Percentiles rank a stretch among this genome's conserved stretches.
These are phyloP conservation scores for Aaosphaeria arxii DNA, from an alignment of 2,329 filamentous ascomycete species.

Conservation along the genomic window DNA sequence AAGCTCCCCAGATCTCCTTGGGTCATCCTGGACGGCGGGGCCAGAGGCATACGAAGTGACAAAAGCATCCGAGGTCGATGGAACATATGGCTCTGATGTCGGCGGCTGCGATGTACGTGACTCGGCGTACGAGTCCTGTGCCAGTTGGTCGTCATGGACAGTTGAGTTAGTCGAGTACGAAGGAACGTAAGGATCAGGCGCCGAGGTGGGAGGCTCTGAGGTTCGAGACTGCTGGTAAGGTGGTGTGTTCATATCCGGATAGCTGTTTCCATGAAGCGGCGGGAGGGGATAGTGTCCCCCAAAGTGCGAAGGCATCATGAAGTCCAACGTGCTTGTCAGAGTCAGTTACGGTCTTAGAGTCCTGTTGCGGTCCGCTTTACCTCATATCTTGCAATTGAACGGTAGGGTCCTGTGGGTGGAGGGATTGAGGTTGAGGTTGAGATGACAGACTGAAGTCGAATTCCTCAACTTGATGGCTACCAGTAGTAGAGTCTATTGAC, in stretches of 20 bases:
- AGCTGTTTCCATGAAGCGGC: constrained; percentile 28
- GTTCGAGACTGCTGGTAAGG: constrained; percentile 20
- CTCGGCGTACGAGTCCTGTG: background rate
- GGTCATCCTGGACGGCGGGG: too few relatives aligned
- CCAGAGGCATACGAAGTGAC: constrained; percentile 1
- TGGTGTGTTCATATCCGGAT: constrained; percentile 26
- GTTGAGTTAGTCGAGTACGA: constrained; percentile 2
- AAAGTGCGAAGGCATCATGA: constrained; percentile 39
- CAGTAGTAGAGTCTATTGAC: constrained; percentile 19
- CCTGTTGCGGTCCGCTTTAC: constrained; percentile 14
- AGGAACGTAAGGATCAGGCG: constrained; percentile 24
- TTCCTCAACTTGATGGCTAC: constrained; percentile 12
- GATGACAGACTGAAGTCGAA: constrained; percentile 15
- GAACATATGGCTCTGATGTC: constrained; percentile 24
- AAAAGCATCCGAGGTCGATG: constrained; percentile 16
- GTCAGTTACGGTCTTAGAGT: constrained; percentile 1
- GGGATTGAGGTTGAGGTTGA: constrained; percentile 14
- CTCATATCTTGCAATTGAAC: constrained; percentile 38
- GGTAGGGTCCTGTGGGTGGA: constrained; percentile 10
- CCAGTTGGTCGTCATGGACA: background rate
- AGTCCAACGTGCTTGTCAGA: constrained; percentile 33
- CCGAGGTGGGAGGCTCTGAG: constrained; percentile 4
- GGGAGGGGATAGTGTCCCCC: constrained; percentile 34
- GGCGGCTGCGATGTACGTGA: background rate
- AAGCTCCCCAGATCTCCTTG: too few relatives aligned